phyloP scores from a whole-genome alignment of 805 yeast genomes.

The Starmerella geochares region DNA sequence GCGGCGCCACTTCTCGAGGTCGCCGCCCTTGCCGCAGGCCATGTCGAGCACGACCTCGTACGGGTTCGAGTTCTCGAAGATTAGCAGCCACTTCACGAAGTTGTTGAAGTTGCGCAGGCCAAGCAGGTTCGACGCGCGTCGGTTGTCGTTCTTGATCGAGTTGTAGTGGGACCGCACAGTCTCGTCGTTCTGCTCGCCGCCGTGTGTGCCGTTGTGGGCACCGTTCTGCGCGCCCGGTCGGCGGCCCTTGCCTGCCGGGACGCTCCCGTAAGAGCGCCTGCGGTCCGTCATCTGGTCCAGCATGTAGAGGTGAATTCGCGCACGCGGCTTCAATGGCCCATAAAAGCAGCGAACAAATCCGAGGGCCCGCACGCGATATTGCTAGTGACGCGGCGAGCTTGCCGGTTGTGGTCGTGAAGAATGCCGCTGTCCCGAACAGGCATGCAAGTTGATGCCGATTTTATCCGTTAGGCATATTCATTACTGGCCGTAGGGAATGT shows the following conservation, averaged over 20 bases:
- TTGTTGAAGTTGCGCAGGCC: slow-evolving; percentile 83
- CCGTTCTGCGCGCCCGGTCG: not conserved
- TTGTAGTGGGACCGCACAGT: slow-evolving; percentile 79
- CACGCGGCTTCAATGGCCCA: too few species aligned
- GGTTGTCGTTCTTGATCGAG: slow-evolving; percentile 61
- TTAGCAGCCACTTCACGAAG: slow-evolving; percentile 75
- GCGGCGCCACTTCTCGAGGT: slow-evolving; percentile 76
- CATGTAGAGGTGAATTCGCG: not conserved
- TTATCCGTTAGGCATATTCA: too few species aligned
- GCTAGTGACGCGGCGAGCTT: not conserved
- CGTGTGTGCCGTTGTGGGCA: not conserved
- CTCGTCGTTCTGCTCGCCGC: slow-evolving; percentile 19
- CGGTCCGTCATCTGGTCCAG: slow-evolving; percentile 1
- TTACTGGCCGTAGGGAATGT: too few species aligned
- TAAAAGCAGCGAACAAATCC: not conserved
- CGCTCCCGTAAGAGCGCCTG: not conserved
- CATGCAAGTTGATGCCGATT: too few species aligned
- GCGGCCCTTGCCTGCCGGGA: not conserved
- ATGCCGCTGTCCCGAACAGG: too few species aligned
- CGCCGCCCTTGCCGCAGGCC: slow-evolving; percentile 99
- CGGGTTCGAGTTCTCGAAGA: slow-evolving; percentile 53
- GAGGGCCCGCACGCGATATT: not conserved
- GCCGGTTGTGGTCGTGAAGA: too few species aligned
- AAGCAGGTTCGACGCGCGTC: slow-evolving; percentile 74
- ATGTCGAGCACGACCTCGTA: slow-evolving; percentile 62